A percentile compares a stretch with the other conserved stretches of the same genome.
Evolutionary conservation across 2,329 filamentous ascomycete species (phyloP).

Genomic region (Colletotrichum incanum): DNA sequence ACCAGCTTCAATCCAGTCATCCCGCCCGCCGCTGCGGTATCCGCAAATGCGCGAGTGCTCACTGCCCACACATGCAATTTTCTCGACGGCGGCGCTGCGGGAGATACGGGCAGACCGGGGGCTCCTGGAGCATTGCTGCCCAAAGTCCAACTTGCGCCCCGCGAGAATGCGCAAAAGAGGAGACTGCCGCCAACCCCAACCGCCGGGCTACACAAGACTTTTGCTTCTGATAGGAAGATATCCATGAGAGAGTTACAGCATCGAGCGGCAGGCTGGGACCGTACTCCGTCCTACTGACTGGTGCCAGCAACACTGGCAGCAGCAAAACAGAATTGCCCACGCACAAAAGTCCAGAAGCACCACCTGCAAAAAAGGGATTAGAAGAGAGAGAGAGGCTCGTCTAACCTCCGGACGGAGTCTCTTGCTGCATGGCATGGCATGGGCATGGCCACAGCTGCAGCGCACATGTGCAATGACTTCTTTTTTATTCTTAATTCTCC

Average conservation of each 20-base stretch:
- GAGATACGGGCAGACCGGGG: slow-evolving; percentile 34
- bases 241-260: slow-evolving; percentile 1
- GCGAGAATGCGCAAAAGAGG: slow-evolving; percentile 42
- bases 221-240: slow-evolving; percentile 39
- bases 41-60: slow-evolving; percentile 33
- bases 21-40: slow-evolving; percentile 19
- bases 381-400: slow-evolving; percentile 28
- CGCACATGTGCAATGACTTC: slow-evolving; percentile 41
- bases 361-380: not conserved
- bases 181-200: slow-evolving; percentile 26
- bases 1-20: slow-evolving; percentile 16
- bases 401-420: slow-evolving; percentile 4
- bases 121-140: slow-evolving; percentile 44
- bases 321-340: slow-evolving; percentile 11
- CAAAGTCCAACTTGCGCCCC: slow-evolving; percentile 42
- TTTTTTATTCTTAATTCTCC: slow-evolving; percentile 39
- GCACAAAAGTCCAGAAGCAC: slow-evolving; percentile 9
- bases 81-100: slow-evolving; percentile 23
- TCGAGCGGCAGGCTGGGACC: slow-evolving; percentile 11
- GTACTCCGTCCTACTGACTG: slow-evolving; percentile 3
- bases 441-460: slow-evolving; percentile 38
- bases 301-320: slow-evolving; percentile 13
- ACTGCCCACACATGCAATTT: slow-evolving; percentile 7
- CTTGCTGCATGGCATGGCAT: slow-evolving; percentile 39
- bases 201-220: slow-evolving; percentile 27